Conservation (phyloP, 1,139 yeast genomes). For the Arxiozyma bovina region DNA sequence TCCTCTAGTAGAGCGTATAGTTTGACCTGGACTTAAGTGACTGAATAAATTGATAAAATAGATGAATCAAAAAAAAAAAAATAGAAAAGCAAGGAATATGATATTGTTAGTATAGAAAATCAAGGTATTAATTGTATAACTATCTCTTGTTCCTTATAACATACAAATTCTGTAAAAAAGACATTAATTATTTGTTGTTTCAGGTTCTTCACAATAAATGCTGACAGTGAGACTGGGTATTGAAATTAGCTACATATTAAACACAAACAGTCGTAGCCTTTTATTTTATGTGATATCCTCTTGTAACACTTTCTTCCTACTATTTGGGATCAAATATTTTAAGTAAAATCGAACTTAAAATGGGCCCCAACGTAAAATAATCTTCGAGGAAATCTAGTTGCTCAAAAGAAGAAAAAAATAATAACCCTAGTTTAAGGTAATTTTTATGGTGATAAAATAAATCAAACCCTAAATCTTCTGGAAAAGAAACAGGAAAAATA, state of each 20-base stretch:
- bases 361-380: neutral
- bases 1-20: constrained; percentile 32
- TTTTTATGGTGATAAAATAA: too few species aligned
- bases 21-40: constrained; percentile 31
- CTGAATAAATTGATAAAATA: constrained; percentile 6
- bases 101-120: constrained; percentile 1
- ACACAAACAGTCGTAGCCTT: neutral
- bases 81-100: neutral
- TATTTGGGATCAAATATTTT: too few species aligned
- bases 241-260: neutral
- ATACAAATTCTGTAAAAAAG: constrained; percentile 28
- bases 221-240: neutral
- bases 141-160: constrained; percentile 1
- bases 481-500: neutral
- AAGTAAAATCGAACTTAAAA: neutral
- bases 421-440: neutral
- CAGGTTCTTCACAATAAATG: too few species aligned
- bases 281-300: neutral
- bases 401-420: neutral
- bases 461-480: neutral
- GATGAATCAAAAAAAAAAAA: neutral
- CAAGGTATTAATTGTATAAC: neutral
- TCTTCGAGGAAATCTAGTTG: neutral
- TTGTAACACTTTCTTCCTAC: neutral
- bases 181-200: constrained; percentile 11